Evolutionary conservation across 2,329 filamentous ascomycete genomes (phyloP).

Genomic region (Stachybotrys chlorohalonatus): DNA sequence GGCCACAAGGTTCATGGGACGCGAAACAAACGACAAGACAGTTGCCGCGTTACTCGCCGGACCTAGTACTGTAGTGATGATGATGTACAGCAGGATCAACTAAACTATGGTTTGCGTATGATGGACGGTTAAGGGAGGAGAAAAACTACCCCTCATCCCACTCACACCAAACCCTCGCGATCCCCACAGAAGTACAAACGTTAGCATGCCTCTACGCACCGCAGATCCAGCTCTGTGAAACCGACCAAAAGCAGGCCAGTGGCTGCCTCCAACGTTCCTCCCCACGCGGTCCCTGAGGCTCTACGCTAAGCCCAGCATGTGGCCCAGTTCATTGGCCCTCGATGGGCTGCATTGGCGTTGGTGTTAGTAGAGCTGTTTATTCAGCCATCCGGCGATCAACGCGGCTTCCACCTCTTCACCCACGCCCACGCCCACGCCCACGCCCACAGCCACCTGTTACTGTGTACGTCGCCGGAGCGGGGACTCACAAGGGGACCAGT

Average conservation of each 20-base stretch:
- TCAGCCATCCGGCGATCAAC: neutral
- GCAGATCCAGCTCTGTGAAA: neutral
- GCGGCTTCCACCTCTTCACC: neutral
- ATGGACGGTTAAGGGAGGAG: neutral
- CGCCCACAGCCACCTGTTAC: too few species aligned
- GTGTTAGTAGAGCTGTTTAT: neutral
- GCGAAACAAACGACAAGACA: neutral
- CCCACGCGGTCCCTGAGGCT: neutral
- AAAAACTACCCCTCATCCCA: neutral
- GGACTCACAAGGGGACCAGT: too few species aligned
- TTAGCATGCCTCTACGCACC: neutral
- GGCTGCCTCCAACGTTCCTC: neutral
- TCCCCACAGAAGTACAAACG: neutral
- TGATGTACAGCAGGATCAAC: neutral
- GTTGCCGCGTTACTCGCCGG: neutral
- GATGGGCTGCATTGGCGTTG: neutral
- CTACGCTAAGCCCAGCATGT: neutral
- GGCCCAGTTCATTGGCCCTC: neutral
- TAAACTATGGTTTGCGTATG: neutral
- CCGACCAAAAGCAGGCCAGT: neutral
- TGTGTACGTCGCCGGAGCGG: too few species aligned
- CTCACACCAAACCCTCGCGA: neutral
- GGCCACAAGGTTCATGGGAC: too few species aligned
- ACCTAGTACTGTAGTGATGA: neutral
- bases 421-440: neutral